These are phyloP conservation scores for Plasmodium vinckei DNA, from an alignment of 169 alveolate species.

Conservation along the genomic window DNA sequence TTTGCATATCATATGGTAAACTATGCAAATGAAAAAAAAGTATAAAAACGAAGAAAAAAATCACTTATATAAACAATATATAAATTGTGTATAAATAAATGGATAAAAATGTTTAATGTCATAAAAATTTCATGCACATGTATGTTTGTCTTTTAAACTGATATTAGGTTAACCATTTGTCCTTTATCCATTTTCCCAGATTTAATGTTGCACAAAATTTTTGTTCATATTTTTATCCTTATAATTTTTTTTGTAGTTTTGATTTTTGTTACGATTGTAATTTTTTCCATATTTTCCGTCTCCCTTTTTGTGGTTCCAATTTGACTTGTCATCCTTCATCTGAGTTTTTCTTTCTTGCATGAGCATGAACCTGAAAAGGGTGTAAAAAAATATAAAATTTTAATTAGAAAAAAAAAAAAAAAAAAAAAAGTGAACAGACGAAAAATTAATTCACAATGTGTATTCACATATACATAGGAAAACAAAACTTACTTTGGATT, in stretches of 20 bases:
- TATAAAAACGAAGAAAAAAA: too few relatives aligned
- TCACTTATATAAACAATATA: too few relatives aligned
- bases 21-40: too few relatives aligned
- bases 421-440: background rate
- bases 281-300: slow-evolving; percentile 55
- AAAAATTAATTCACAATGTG: too few relatives aligned
- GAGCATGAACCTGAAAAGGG: slow-evolving; percentile 28
- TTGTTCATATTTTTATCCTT: slow-evolving; percentile 36
- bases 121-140: background rate
- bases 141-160: too few relatives aligned
- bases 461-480: background rate
- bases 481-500: slow-evolving; percentile 86
- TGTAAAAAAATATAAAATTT: background rate
- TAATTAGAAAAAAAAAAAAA: background rate
- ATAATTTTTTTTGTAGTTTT: slow-evolving; percentile 54
- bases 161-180: too few relatives aligned
- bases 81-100: too few relatives aligned
- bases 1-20: too few relatives aligned
- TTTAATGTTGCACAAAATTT: slow-evolving; percentile 31
- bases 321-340: slow-evolving; percentile 59
- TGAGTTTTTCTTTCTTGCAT: slow-evolving; percentile 69
- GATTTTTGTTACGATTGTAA: slow-evolving; percentile 44
- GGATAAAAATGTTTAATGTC: too few relatives aligned
- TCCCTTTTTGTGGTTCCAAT: slow-evolving; percentile 59
- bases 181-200: background rate